phyloP scores from a whole-genome alignment of 768 basidiomycete genomes.

The Pulveroboletus ravenelii region DNA sequence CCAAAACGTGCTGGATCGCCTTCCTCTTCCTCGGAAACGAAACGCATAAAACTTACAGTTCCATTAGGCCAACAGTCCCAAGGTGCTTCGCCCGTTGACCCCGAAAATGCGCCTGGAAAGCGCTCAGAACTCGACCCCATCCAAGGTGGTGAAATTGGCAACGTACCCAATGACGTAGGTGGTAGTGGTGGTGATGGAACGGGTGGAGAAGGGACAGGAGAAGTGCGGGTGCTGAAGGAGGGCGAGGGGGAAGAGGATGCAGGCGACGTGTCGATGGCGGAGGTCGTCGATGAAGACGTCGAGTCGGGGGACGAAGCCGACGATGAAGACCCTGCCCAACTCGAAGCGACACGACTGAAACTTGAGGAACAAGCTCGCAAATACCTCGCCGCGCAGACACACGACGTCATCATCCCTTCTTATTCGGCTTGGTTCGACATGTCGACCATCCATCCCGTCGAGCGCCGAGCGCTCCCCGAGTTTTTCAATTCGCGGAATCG shows the following conservation, averaged over 20 bases:
- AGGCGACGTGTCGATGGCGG: constrained; percentile 78
- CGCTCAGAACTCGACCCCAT: constrained; percentile 86
- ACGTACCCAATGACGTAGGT: constrained; percentile 47
- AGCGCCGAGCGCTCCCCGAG: constrained; percentile 89
- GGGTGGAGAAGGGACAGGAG: constrained; percentile 24
- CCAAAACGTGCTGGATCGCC: constrained; percentile 63
- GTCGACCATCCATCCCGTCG: constrained; percentile 87
- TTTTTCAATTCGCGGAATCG: constrained; percentile 97
- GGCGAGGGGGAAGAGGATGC: constrained; percentile 64
- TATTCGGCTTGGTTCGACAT: constrained; percentile 99
- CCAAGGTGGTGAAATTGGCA: constrained; percentile 71
- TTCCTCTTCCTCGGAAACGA: constrained; percentile 49
- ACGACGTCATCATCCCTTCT: constrained; percentile 94
- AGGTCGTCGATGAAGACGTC: constrained; percentile 68
- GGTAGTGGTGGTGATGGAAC: constrained; percentile 13
- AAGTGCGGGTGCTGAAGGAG: constrained; percentile 40
- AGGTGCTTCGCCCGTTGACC: constrained; percentile 73
- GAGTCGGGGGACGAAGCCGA: constrained; percentile 80
- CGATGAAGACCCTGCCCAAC: constrained; percentile 79
- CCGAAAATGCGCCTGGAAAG: constrained; percentile 76
- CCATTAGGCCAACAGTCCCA: constrained; percentile 45
- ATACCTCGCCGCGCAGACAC: constrained; percentile 95
- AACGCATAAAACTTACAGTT: constrained; percentile 55
- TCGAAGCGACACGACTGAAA: constrained; percentile 72
- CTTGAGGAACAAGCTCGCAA: constrained; percentile 86